These are phyloP conservation scores for Zarea fungicola DNA, from an alignment of 2,329 filamentous ascomycete species.

Conservation along the genomic window DNA sequence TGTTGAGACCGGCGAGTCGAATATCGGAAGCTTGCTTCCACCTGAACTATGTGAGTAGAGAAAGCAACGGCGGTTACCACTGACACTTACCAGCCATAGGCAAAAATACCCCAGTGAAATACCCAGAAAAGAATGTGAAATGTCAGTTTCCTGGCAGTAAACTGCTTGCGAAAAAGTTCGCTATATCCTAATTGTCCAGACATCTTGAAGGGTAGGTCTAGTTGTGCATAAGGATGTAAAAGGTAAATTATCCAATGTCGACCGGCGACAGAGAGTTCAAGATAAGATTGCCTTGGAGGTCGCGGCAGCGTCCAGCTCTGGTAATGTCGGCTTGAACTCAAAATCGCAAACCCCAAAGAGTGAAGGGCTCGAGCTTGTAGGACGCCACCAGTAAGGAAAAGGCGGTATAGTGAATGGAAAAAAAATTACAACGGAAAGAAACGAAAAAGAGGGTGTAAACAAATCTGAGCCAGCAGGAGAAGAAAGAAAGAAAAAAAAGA, in stretches of 20 bases:
- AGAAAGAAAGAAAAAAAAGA: constrained; percentile 17
- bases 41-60: constrained; percentile 45
- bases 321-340: too few relatives aligned
- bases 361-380: too few relatives aligned
- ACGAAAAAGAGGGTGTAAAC: constrained; percentile 30
- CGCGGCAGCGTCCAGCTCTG: constrained; percentile 15
- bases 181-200: constrained; percentile 36
- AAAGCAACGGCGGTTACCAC: background rate
- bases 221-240: constrained; percentile 4
- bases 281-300: background rate
- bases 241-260: constrained; percentile 40
- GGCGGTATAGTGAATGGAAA: too few relatives aligned
- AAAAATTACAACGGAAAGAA: constrained; percentile 15
- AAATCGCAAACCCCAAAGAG: background rate
- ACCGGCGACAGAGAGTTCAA: constrained; percentile 43
- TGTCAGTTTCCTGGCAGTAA: constrained; percentile 64
- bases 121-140: constrained; percentile 82
- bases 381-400: too few relatives aligned
- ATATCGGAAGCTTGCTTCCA: constrained; percentile 67
- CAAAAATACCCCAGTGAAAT: constrained; percentile 74
- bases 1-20: constrained; percentile 72
- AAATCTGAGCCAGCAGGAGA: constrained; percentile 57
- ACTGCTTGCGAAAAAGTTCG: constrained; percentile 55
- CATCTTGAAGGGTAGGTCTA: constrained; percentile 26
- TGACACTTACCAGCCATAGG: constrained; percentile 69